phyloP scores from a whole-genome alignment of 2,329 filamentous ascomycete genomes.

The Orbilia blumenaviensis region DNA sequence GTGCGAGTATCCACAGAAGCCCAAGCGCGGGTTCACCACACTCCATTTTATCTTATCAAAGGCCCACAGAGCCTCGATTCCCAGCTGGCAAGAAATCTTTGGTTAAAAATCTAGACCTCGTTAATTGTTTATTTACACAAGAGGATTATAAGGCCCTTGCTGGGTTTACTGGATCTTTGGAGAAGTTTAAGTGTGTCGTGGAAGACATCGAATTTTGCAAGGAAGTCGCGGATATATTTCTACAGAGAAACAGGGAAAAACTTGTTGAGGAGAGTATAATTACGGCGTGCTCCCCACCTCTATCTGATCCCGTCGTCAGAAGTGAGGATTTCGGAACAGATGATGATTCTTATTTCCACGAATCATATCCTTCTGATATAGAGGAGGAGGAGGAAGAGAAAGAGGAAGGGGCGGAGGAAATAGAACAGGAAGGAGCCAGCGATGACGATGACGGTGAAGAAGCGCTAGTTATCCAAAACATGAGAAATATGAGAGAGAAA shows the following conservation, averaged over 20 bases:
- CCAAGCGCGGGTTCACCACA: background rate
- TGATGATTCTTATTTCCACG: background rate
- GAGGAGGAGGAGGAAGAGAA: background rate
- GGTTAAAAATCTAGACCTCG: slow-evolving; percentile 1
- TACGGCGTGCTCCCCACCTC: background rate
- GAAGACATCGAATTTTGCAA: background rate
- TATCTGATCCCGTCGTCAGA: too few species aligned
- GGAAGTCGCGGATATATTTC: background rate
- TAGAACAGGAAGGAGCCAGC: background rate
- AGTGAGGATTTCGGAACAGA: background rate
- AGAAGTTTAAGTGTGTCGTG: background rate
- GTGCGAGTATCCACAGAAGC: background rate
- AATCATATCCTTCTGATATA: too few species aligned
- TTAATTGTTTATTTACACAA: background rate
- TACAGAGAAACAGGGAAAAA: background rate
- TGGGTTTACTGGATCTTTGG: background rate
- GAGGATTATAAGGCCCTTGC: background rate
- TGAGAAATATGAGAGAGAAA: too few species aligned
- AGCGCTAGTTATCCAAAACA: too few species aligned
- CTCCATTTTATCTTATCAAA: too few species aligned
- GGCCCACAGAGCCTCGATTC: background rate
- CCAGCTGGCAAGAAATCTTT: background rate
- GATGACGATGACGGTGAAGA: background rate
- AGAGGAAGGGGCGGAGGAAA: background rate
- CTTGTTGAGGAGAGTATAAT: background rate